phyloP scores from a whole-genome alignment of 768 basidiomycete species.

The Crassisporium funariophilum region DNA sequence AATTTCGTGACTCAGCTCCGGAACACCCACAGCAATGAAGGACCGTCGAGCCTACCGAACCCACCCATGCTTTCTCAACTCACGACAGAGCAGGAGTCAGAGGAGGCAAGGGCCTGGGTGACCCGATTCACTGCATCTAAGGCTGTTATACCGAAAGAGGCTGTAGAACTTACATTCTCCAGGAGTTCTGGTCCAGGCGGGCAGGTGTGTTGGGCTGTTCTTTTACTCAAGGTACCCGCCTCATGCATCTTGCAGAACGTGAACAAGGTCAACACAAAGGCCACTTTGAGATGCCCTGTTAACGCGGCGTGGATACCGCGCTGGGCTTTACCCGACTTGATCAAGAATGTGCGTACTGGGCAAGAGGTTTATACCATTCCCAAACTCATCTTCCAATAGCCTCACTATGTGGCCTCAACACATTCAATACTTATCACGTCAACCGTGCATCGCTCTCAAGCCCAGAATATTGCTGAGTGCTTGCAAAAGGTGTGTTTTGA shows the following conservation, averaged over 20 bases:
- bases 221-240: neutral
- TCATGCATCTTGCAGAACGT: conserved; percentile 58
- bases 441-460: conserved; percentile 70
- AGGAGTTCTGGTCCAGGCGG: conserved; percentile 86
- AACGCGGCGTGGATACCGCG: conserved; percentile 66
- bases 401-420: conserved; percentile 67
- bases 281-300: conserved; percentile 60
- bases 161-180: conserved; percentile 69
- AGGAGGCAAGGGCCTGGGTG: conserved; percentile 58
- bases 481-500: conserved; percentile 56
- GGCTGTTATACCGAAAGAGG: conserved; percentile 45
- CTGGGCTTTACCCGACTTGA: conserved; percentile 59
- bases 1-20: no score
- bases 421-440: conserved; percentile 72
- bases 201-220: conserved; percentile 49
- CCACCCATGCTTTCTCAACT: conserved; percentile 42
- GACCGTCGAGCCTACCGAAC: conserved; percentile 29
- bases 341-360: conserved; percentile 50
- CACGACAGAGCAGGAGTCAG: conserved; percentile 31
- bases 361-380: neutral
- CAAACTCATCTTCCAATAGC: conserved; percentile 37
- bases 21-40: neutral
- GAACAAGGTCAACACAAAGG: conserved; percentile 89
- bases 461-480: conserved; percentile 75
- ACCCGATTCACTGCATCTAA: conserved; percentile 36